Conservation (phyloP, 2,329 filamentous ascomycete genomes). For the Hypoxylon sp. region DNA sequence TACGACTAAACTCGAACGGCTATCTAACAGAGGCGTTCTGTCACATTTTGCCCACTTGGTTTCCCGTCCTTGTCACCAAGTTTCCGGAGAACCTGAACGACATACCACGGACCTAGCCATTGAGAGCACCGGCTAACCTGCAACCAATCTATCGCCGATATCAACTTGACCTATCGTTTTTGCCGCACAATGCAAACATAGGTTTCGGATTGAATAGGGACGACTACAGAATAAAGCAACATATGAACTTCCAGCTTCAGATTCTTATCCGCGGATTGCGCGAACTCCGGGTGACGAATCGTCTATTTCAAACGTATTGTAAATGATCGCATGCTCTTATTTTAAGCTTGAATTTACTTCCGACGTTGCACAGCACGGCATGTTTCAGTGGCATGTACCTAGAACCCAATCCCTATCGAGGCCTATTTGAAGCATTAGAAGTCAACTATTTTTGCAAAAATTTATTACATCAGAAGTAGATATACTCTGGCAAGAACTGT, state of each 20-base stretch:
- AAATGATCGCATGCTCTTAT: conserved; percentile 38
- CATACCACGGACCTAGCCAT: conserved; percentile 22
- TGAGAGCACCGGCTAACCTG: conserved; percentile 9
- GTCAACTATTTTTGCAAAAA: conserved; percentile 20
- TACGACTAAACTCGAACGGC: conserved; percentile 36
- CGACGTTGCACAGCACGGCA: conserved; percentile 38
- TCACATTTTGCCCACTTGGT: conserved; percentile 8
- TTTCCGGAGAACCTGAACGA: conserved; percentile 38
- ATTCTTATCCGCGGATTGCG: conserved; percentile 4
- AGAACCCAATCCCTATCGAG: conserved; percentile 16
- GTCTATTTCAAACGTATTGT: conserved; percentile 28
- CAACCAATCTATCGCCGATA: conserved; percentile 1
- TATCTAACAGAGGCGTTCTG: conserved; percentile 33
- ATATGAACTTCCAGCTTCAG: conserved; percentile 4
- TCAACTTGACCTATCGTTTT: conserved; percentile 4
- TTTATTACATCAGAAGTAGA: neutral
- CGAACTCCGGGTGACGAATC: conserved; percentile 7
- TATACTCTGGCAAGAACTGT: too few relatives aligned
- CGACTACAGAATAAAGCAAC: neutral
- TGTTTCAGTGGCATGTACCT: conserved; percentile 39
- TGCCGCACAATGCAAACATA: neutral
- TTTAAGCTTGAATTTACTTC: conserved; percentile 44
- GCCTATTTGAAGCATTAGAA: conserved; percentile 17
- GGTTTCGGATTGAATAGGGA: neutral
- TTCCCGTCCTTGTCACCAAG: conserved; percentile 38